Evolutionary conservation across 1,139 yeast genomes (phyloP), one percentile per base, ranked within the genome.

Genomic region (Protomyces inouyei): DNA sequence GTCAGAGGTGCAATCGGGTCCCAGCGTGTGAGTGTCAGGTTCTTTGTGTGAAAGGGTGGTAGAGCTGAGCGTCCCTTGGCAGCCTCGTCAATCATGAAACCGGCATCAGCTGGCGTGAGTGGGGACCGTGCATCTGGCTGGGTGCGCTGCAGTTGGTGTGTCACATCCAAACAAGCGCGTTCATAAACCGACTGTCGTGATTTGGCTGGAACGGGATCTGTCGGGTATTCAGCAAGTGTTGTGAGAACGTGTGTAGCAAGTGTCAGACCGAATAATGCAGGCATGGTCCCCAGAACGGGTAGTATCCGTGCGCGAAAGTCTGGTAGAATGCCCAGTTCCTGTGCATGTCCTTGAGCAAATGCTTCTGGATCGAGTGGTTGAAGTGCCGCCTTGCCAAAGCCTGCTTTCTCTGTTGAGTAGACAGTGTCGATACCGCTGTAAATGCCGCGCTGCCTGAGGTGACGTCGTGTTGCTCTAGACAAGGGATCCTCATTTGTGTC

Each of bases 201-300:
- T 73, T 91, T 91, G n/a, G 96, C 97, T 68, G 89, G 96, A 55
- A 90, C 83, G 32, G 77, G 74, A 67, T 76, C 79, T 3, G 74
- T 71, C 2, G 79, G 76, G 64, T 93, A 93, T 0, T 95, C 97
- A 0, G 96, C 85, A 21, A 91, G 84, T 5, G 82, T 78, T 2
- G 96, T 88, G 59, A 93, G 76, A 53, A 93, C 79, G 75, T 88
- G 86, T 0, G 97, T 87, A 2, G 97, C 95, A 66, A 93, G 82
- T 0, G 96, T 84, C 59, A 93, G 80, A 0, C 98, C 98, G 77
- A 93, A 93, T 77, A 92, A 87, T 8, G 95, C 97, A 0, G 98
- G 98, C 86, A 93, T 84, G 0, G 98, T 90, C 1, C 98, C 98
- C 68, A 93, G 77, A 0, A 93, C 98, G 0, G 98, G 98, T 67